These are phyloP conservation scores for Neofusicoccum parvum DNA, from an alignment of 2,329 filamentous ascomycete genomes.

Conservation along the genomic window DNA sequence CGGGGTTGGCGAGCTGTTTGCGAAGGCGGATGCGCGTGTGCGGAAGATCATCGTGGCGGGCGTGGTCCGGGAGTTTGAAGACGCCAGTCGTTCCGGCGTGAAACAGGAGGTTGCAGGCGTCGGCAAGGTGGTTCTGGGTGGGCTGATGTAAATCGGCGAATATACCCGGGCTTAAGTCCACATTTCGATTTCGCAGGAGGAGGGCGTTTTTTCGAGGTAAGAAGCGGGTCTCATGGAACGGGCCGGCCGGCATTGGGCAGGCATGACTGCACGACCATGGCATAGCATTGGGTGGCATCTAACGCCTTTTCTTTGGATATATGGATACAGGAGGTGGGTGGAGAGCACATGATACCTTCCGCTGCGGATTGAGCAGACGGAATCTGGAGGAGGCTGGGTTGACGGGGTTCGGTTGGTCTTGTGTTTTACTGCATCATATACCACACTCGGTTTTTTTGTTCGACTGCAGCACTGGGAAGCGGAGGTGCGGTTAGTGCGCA, in stretches of 20 bases:
- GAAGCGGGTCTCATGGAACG: background rate
- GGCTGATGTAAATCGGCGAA: constrained; percentile 62
- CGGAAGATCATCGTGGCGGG: constrained; percentile 87
- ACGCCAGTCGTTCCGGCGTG: constrained; percentile 73
- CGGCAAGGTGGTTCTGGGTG: constrained; percentile 85
- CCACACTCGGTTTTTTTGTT: background rate
- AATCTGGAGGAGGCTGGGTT: background rate
- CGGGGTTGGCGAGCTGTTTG: constrained; percentile 79
- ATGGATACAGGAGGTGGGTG: background rate
- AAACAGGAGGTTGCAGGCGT: constrained; percentile 83
- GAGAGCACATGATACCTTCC: constrained; percentile 14
- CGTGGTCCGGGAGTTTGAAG: constrained; percentile 90
- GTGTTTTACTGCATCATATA: constrained; percentile 11
- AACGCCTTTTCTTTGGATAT: constrained; percentile 6
- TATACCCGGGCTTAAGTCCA: constrained; percentile 12
- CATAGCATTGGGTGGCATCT: constrained; percentile 1
- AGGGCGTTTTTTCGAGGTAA: background rate
- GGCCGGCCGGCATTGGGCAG: background rate
- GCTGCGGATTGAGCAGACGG: background rate
- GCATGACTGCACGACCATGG: constrained; percentile 11
- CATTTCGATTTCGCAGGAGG: background rate
- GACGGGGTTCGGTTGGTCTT: background rate
- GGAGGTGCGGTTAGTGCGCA: background rate
- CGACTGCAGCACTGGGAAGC: background rate
- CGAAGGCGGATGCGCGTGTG: constrained; percentile 83